Evolutionary conservation across 805 yeast species (phyloP).

Genomic region (Cyberlindnera lachancei): DNA sequence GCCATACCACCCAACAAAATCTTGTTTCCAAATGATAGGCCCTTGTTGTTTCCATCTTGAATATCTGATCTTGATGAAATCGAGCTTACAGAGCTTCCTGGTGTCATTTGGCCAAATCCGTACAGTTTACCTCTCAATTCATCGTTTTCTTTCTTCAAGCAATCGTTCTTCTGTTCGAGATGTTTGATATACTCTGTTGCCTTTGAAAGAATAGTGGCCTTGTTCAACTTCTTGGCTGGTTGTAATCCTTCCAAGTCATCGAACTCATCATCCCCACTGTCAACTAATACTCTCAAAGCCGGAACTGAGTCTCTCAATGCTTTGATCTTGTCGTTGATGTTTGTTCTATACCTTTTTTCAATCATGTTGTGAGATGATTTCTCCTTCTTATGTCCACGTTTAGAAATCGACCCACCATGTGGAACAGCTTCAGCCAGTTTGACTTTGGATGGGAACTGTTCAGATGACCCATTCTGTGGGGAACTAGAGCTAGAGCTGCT

Average conservation of each 20-base stretch:
- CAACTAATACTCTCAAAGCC: constrained; percentile 39
- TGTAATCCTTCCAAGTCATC: constrained; percentile 64
- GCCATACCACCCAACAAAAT: constrained; percentile 58
- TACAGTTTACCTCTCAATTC: constrained; percentile 25
- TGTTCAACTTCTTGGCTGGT: constrained; percentile 71
- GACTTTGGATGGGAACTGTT: neutral
- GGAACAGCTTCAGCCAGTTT: constrained; percentile 21
- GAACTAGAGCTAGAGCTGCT: constrained; percentile 2
- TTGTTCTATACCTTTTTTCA: constrained; percentile 65
- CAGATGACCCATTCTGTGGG: neutral
- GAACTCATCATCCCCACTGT: constrained; percentile 47
- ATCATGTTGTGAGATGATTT: constrained; percentile 64
- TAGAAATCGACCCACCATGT: constrained; percentile 16
- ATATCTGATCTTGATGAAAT: constrained; percentile 8
- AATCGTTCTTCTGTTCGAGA: constrained; percentile 53
- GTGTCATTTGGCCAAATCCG: constrained; percentile 15
- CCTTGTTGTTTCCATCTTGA: constrained; percentile 10
- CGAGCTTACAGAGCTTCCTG: constrained; percentile 13
- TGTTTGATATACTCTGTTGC: constrained; percentile 75
- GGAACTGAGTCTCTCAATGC: constrained; percentile 63
- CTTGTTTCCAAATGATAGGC: constrained; percentile 34
- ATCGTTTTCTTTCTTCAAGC: constrained; percentile 41
- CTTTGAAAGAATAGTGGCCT: constrained; percentile 68
- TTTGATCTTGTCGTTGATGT: constrained; percentile 60
- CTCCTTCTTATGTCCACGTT: constrained; percentile 30